Base-by-base conservation (phyloP, 1,139 yeast genomes). In the Meyerozyma athensensis region DNA sequence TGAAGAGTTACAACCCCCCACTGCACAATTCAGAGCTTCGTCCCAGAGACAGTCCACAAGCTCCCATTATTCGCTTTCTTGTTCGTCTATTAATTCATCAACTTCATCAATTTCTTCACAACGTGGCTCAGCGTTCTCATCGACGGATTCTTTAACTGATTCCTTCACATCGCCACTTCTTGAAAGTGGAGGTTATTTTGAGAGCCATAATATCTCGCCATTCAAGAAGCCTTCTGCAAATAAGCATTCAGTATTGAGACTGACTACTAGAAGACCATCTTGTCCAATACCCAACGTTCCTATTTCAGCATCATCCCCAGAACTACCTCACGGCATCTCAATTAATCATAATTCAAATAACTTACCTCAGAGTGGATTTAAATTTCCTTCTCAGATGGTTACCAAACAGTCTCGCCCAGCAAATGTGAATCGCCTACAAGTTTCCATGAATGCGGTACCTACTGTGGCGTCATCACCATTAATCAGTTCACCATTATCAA, bases 401-500 rank as follows among this genome's bases (percentile, higher is more conserved):
- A 20, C 36, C n/a, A 16, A 39, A 8, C 32, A 28, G 19, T 7
- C 8, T 18, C 3, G 17, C 12, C 14, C 18, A 13, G 17, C 12
- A 17, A 28, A 7, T 4, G 12, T 28, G 13, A 28, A 28, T 28
- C 32, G 32, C 32, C 14, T 28, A 17, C 32, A 16, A 10, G 32
- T 28, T 10, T 10, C 32, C 14, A 28, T n/a, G 20, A 18, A 17
- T 7, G 33, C 13, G 30, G 40, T 36, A 33, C 36, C 36, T 37
- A 26, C 40, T 33, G 38, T 40, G 36, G 37, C 43, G 30, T 56
- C 69, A 19, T 61, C 68, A 1, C 71, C 70, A 8, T 49, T 55
- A 21, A 50, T 62, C 19, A 57, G 66, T 43, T 63, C 70, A 12
- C 72, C 73, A 13, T 52, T 65, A 33, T 56, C 66, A 16, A 58